Conservation (phyloP, 352 stramenopile species). For the Pythium coloratum region DNA sequence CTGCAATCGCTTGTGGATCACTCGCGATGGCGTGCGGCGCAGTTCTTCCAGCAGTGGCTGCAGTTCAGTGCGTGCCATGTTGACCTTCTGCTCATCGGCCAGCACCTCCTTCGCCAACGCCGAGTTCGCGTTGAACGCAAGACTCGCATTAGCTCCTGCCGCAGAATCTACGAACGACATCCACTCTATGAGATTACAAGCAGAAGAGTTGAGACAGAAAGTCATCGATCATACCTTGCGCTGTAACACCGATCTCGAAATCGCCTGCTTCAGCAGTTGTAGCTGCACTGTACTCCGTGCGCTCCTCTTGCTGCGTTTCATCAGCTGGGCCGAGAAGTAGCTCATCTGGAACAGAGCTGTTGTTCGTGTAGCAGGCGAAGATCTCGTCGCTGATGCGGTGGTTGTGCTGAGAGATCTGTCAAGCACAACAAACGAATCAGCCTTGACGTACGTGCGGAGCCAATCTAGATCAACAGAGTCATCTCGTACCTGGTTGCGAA, state of each 20-base stretch:
- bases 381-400: conserved; percentile 78
- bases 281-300: background rate
- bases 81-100: conserved; percentile 59
- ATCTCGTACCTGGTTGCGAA: conserved; percentile 65
- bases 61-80: conserved; percentile 57
- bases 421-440: background rate
- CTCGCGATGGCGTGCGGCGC: conserved; percentile 48
- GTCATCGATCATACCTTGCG: conserved; percentile 1
- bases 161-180: background rate
- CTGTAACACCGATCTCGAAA: conserved; percentile 6
- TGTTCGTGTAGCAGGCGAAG: conserved; percentile 78
- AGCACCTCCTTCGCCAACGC: conserved; percentile 40
- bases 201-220: background rate
- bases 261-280: background rate
- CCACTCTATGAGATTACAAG: background rate
- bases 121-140: conserved; percentile 12
- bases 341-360: conserved; percentile 75
- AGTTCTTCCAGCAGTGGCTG: conserved; percentile 64
- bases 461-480: background rate
- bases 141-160: background rate
- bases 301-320: conserved; percentile 12
- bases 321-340: conserved; percentile 46
- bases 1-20: conserved; percentile 75
- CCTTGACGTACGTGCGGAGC: background rate
- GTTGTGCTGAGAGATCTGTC: conserved; percentile 73